These are phyloP conservation scores for Pseudisothecium myosuroides DNA, from an alignment of 225 moss, liverwort and hornwort species.

Conservation along the genomic window DNA sequence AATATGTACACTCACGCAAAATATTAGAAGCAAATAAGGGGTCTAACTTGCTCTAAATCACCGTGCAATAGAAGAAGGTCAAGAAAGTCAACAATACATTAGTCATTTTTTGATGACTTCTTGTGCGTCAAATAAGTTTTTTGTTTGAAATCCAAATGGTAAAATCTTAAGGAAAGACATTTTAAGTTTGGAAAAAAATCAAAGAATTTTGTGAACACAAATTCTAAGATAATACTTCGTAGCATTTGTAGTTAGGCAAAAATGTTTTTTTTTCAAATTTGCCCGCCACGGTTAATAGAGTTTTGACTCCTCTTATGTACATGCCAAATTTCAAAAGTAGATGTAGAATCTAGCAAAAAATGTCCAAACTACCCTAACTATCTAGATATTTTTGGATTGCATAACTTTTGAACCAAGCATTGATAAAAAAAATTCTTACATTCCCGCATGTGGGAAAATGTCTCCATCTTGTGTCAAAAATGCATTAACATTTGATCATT, in stretches of 20 bases:
- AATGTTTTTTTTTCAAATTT: not conserved
- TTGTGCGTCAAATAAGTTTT: no score
- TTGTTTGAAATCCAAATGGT: not conserved
- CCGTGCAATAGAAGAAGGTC: accelerated
- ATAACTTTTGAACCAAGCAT: not conserved
- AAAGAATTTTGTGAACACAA: accelerated
- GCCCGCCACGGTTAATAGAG: accelerated
- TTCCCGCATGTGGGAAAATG: not conserved
- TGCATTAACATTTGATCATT: not conserved
- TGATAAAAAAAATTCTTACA: not conserved
- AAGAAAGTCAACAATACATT: not conserved
- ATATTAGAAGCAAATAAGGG: not conserved
- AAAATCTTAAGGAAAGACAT: not conserved
- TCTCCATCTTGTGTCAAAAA: not conserved
- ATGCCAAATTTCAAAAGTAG: not conserved
- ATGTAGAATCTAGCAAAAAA: not conserved
- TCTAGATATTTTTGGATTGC: accelerated
- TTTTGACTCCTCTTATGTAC: accelerated
- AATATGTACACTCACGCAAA: accelerated
- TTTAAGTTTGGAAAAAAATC: not conserved
- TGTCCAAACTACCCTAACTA: accelerated
- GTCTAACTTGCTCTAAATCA: not conserved
- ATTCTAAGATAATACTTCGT: not conserved
- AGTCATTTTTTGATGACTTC: not conserved
- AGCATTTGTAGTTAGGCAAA: not conserved